Conservation (phyloP, 2,329 filamentous ascomycete genomes). For the Pseudocercospora vitis region DNA sequence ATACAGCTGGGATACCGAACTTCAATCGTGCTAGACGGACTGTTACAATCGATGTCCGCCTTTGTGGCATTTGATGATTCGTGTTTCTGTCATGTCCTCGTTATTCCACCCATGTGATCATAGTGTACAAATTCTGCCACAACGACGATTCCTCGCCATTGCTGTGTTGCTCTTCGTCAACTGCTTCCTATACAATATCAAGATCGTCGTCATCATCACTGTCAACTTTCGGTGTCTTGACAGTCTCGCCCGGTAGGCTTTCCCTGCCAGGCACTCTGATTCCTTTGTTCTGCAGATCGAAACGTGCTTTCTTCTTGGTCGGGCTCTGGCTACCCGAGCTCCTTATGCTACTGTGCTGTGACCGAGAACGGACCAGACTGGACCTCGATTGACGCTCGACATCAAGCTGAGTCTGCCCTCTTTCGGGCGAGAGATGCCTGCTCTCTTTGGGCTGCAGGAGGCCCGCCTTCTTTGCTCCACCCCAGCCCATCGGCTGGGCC, state of each 20-base stretch:
- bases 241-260: constrained; percentile 40
- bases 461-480: constrained; percentile 46
- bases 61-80: too few species aligned
- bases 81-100: not conserved
- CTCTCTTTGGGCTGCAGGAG: constrained; percentile 39
- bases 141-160: not conserved
- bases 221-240: constrained; percentile 40
- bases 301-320: constrained; percentile 51
- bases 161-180: not conserved
- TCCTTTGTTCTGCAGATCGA: constrained; percentile 50
- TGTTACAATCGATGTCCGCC: too few species aligned
- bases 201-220: constrained; percentile 50
- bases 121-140: not conserved
- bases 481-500: constrained; percentile 49
- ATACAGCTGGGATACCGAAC: too few species aligned
- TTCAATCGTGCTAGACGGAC: too few species aligned
- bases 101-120: too few species aligned
- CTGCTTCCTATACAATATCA: constrained; percentile 45
- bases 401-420: constrained; percentile 34
- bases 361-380: constrained; percentile 21
- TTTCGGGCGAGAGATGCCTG: constrained; percentile 33
- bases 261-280: constrained; percentile 52
- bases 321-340: constrained; percentile 39
- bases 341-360: constrained; percentile 26
- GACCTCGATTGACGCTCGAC: constrained; percentile 8